Conservation (phyloP, 1,284 basidiomycete species). For the Meira miltonrushii region DNA sequence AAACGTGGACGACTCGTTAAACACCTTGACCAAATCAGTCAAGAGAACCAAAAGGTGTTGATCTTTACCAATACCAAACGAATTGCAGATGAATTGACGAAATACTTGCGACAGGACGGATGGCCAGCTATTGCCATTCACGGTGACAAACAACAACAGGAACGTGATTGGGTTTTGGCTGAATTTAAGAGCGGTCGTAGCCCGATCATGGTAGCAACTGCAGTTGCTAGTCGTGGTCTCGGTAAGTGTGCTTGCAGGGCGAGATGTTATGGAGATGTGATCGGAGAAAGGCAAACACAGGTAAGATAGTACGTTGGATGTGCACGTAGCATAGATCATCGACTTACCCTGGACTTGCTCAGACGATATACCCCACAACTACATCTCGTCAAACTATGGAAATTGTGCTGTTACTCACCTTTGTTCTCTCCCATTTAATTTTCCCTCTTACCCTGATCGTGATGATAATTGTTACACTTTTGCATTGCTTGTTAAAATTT, state of each 20-base stretch:
- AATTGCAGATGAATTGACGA: constrained; percentile 95
- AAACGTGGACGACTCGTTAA: constrained; percentile 94
- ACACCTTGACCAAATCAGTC: constrained; percentile 91
- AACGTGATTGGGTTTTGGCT: constrained; percentile 96
- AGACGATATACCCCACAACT: too few species aligned
- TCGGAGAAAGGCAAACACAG: too few species aligned
- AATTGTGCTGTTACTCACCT: not conserved
- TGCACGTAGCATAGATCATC: too few species aligned
- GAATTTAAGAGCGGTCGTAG: constrained; percentile 98
- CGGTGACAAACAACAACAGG: constrained; percentile 82
- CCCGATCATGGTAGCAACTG: constrained; percentile 85
- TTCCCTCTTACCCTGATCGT: not conserved
- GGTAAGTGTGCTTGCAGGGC: constrained; percentile 67
- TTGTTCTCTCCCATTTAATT: not conserved
- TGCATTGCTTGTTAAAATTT: constrained; percentile 16
- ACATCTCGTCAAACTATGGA: too few species aligned
- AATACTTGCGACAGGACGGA: constrained; percentile 62
- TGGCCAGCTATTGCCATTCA: constrained; percentile 98
- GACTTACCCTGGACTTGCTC: too few species aligned
- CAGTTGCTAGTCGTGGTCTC: constrained; percentile 92
- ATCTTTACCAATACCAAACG: constrained; percentile 98
- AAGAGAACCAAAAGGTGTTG: constrained; percentile 95
- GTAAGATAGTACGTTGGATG: too few species aligned
- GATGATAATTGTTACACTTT: constrained; percentile 16
- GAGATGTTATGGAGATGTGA: too few species aligned